Percentiles rank a stretch among this genome's conserved stretches.
Evolutionary conservation across 495 filamentous ascomycete genomes (phyloP).

Genomic region (Bacidia gigantensis): DNA sequence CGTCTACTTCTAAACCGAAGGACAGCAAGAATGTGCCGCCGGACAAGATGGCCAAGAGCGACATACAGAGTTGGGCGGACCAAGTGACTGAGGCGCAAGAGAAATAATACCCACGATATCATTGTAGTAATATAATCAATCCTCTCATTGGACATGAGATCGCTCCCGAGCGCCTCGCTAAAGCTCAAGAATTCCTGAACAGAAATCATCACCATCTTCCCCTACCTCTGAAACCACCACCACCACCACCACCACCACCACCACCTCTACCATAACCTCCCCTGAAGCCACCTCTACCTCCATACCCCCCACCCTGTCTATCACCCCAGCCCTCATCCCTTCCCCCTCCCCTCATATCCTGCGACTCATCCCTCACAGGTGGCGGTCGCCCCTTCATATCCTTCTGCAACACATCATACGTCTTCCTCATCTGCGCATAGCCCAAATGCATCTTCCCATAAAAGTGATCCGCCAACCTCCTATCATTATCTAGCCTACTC

Average conservation of each 20-base stretch:
- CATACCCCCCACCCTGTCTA: constrained; percentile 39
- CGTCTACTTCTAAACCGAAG: constrained; percentile 21
- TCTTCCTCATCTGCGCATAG: constrained; percentile 94
- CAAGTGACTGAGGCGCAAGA: constrained; percentile 22
- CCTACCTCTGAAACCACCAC: constrained; percentile 8
- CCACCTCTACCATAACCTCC: constrained; percentile 36
- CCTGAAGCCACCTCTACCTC: constrained; percentile 35
- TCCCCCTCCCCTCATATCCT: constrained; percentile 19
- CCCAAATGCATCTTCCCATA: constrained; percentile 99
- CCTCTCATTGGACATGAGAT: neutral
- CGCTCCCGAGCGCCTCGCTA: constrained; percentile 14
- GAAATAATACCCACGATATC: neutral
- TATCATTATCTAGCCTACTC: constrained; percentile 81
- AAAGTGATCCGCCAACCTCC: constrained; percentile 89
- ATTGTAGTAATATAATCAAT: neutral
- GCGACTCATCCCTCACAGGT: constrained; percentile 41
- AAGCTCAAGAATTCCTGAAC: neutral
- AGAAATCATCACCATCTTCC: constrained; percentile 9
- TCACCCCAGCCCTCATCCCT: constrained; percentile 39
- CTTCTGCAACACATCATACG: constrained; percentile 68
- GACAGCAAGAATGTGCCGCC: constrained; percentile 11
- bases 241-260: constrained; percentile 24
- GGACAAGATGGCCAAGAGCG: constrained; percentile 8
- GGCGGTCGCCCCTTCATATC: constrained; percentile 64
- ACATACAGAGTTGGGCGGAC: constrained; percentile 27